Evolutionary conservation across 1,284 basidiomycete genomes (phyloP).

Genomic region (Sanghuangporus sanghuang): DNA sequence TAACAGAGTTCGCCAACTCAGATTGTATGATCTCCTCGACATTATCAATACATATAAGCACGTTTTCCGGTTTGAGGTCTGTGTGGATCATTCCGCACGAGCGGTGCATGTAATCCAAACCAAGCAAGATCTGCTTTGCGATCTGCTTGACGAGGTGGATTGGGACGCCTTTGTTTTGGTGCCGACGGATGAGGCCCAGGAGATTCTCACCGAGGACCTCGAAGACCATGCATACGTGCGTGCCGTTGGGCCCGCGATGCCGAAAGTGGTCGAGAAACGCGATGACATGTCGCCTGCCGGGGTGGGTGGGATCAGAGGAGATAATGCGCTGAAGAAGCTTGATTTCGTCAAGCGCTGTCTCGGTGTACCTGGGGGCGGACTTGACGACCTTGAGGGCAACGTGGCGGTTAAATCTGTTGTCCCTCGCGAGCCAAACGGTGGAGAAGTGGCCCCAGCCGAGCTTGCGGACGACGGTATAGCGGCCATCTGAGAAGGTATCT

Average conservation of each 20-base stretch:
- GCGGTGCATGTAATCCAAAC: slow-evolving; percentile 96
- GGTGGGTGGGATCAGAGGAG: slow-evolving; percentile 75
- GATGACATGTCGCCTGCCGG: slow-evolving; percentile 84
- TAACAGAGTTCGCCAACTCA: slow-evolving; percentile 64
- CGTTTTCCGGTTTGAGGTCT: slow-evolving; percentile 97
- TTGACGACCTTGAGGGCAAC: slow-evolving; percentile 99
- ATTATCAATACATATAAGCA: slow-evolving; percentile 95
- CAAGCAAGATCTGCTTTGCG: slow-evolving; percentile 92
- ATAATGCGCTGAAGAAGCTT: slow-evolving; percentile 95
- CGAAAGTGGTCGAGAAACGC: slow-evolving; percentile 96
- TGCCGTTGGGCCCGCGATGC: slow-evolving; percentile 94
- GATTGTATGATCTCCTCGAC: slow-evolving; percentile 91
- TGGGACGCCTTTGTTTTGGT: slow-evolving; percentile 92
- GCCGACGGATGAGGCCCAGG: slow-evolving; percentile 95
- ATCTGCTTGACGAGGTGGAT: slow-evolving; percentile 94
- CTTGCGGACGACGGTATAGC: slow-evolving; percentile 92
- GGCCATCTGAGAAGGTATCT: slow-evolving; percentile 82
- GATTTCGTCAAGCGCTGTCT: slow-evolving; percentile 98
- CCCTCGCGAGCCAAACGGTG: slow-evolving; percentile 89
- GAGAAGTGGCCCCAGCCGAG: slow-evolving; percentile 99
- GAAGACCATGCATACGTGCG: slow-evolving; percentile 99
- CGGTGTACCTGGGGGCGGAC: slow-evolving; percentile 94
- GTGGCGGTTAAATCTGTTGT: slow-evolving; percentile 88
- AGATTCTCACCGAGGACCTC: slow-evolving; percentile 98
- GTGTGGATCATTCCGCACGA: slow-evolving; percentile 96